Conservation (phyloP, 345 rosid species). For the Aquilaria yunnanensis region DNA sequence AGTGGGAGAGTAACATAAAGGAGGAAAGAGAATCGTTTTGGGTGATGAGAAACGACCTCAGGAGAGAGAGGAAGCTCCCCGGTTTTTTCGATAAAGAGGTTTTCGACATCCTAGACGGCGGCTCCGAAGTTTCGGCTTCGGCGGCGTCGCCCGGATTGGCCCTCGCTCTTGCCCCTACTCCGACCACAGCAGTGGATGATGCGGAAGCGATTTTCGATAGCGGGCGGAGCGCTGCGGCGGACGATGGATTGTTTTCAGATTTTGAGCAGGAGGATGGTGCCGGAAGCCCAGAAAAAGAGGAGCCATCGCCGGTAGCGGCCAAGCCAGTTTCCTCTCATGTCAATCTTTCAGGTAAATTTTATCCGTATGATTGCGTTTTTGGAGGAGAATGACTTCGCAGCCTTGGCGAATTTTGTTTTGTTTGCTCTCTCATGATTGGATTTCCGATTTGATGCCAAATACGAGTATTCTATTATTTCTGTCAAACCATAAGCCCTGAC, state of each 20-base stretch:
- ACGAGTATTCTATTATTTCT: too few species aligned
- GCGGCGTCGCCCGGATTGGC: slow-evolving; percentile 22
- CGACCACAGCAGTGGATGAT: slow-evolving; percentile 19
- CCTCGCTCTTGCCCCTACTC: slow-evolving; percentile 38
- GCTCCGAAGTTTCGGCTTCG: slow-evolving; percentile 15
- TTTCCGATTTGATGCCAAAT: too few species aligned
- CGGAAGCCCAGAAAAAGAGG: slow-evolving; percentile 36
- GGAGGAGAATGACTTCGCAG: neutral
- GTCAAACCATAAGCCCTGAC: too few species aligned
- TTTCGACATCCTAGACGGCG: slow-evolving; percentile 77
- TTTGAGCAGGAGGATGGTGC: slow-evolving; percentile 56
- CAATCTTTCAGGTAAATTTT: slow-evolving; percentile 33
- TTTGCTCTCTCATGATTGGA: too few species aligned
- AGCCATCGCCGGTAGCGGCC: slow-evolving; percentile 12
- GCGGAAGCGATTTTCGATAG: slow-evolving; percentile 50
- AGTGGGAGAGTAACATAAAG: slow-evolving; percentile 69
- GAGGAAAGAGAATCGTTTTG: slow-evolving; percentile 89
- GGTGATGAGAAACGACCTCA: slow-evolving; percentile 87
- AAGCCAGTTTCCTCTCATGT: slow-evolving; percentile 33
- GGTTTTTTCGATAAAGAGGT: slow-evolving; percentile 95
- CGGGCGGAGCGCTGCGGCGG: slow-evolving; percentile 58
- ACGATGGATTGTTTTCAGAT: slow-evolving; percentile 69
- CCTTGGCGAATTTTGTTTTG: too few species aligned
- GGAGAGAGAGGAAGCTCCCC: slow-evolving; percentile 82
- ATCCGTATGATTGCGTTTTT: neutral